Conservation (phyloP, 2,329 filamentous ascomycete genomes). For the Fusarium albosuccineum region DNA sequence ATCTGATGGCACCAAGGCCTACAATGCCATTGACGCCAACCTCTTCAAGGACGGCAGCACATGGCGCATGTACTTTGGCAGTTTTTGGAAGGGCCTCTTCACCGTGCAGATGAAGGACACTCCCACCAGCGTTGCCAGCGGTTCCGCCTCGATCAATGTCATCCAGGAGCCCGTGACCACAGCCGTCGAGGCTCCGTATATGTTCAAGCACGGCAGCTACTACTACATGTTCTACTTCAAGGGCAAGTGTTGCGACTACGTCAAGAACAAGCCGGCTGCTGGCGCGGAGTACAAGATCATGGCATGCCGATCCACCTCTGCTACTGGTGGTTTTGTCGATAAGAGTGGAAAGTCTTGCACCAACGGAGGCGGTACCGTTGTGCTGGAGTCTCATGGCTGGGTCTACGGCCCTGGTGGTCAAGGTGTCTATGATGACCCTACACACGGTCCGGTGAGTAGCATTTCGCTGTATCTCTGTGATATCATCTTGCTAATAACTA, state of each 20-base stretch:
- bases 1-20: conserved; percentile 58
- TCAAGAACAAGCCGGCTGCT: conserved; percentile 61
- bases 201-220: conserved; percentile 67
- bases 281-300: conserved; percentile 75
- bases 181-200: conserved; percentile 68
- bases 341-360: conserved; percentile 66
- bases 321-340: conserved; percentile 70
- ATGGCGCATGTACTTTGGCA: conserved; percentile 70
- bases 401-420: conserved; percentile 77
- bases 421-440: conserved; percentile 52
- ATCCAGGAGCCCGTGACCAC: conserved; percentile 62
- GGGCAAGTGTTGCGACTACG: conserved; percentile 72
- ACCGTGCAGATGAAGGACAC: conserved; percentile 63
- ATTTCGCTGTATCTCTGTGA: background rate
- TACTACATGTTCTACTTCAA: conserved; percentile 76
- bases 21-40: conserved; percentile 73
- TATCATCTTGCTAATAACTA: conserved; percentile 20
- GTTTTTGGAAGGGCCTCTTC: conserved; percentile 76
- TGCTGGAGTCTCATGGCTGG: conserved; percentile 70
- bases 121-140: conserved; percentile 45
- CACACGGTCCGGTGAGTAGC: conserved; percentile 18
- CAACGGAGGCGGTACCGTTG: conserved; percentile 71
- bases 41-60: conserved; percentile 63
- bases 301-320: conserved; percentile 68
- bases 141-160: conserved; percentile 46